Evolutionary conservation across 768 basidiomycete genomes (phyloP).

Genomic region (Serendipita sp.): DNA sequence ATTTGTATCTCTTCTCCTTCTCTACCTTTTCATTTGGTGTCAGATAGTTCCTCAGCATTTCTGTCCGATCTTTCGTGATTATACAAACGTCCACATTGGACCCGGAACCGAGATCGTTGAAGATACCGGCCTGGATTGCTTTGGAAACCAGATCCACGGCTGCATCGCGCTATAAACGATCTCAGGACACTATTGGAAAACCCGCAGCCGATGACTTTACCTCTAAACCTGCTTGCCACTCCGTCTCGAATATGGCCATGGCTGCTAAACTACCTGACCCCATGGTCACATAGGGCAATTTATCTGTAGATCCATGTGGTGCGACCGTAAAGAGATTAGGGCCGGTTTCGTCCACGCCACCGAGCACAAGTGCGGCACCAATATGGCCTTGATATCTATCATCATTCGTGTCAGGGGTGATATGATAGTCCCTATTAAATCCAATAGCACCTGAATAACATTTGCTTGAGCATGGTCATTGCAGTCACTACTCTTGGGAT

Average conservation of each 20-base stretch:
- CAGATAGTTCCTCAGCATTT: slow-evolving; percentile 87
- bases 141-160: slow-evolving; percentile 70
- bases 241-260: slow-evolving; percentile 92
- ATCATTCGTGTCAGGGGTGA: not conserved
- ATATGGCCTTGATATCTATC: slow-evolving; percentile 79
- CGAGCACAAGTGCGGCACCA: slow-evolving; percentile 90
- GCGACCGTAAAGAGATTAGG: slow-evolving; percentile 90
- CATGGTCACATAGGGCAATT: slow-evolving; percentile 97
- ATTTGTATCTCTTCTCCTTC: slow-evolving; percentile 50
- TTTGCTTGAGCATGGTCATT: slow-evolving; percentile 98
- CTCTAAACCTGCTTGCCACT: slow-evolving; percentile 68
- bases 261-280: slow-evolving; percentile 91
- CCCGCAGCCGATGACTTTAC: slow-evolving; percentile 25
- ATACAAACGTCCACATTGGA: slow-evolving; percentile 97
- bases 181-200: not conserved
- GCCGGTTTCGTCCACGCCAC: slow-evolving; percentile 88
- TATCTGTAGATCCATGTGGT: slow-evolving; percentile 96
- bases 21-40: slow-evolving; percentile 65
- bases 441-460: slow-evolving; percentile 57
- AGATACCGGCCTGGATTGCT: slow-evolving; percentile 90
- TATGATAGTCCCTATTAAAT: not conserved
- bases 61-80: slow-evolving; percentile 71
- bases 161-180: slow-evolving; percentile 41
- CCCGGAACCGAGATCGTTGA: slow-evolving; percentile 97
- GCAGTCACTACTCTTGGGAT: slow-evolving; percentile 91